A percentile compares a stretch with the other conserved stretches of the same genome.
Evolutionary conservation across 1,139 yeast species (phyloP).

Genomic region (Torulaspora pretoriensis): DNA sequence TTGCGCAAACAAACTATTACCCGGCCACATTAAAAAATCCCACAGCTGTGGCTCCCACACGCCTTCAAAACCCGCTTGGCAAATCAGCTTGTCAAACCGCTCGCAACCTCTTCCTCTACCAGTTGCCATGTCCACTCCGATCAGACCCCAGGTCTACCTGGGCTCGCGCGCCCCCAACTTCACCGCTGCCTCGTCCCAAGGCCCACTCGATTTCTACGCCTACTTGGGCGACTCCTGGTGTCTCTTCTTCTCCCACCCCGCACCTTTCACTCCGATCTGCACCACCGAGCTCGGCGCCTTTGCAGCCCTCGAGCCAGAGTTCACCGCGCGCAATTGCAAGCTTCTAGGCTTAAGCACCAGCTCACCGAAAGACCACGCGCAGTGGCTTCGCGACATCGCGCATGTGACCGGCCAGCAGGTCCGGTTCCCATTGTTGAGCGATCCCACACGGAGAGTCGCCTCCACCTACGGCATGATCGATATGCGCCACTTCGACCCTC

Average conservation of each 20-base stretch:
- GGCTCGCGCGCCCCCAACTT: conserved; percentile 82
- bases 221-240: conserved; percentile 75
- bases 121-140: conserved; percentile 9
- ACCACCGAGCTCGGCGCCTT: conserved; percentile 88
- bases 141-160: conserved; percentile 34
- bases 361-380: conserved; percentile 62
- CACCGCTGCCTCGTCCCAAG: conserved; percentile 66
- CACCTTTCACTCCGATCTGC: conserved; percentile 85
- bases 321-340: conserved; percentile 69
- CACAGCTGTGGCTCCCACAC: conserved; percentile 3
- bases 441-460: conserved; percentile 66
- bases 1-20: no score
- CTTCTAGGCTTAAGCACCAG: conserved; percentile 77
- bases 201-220: conserved; percentile 71
- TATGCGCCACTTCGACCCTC: conserved; percentile 54
- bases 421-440: conserved; percentile 77
- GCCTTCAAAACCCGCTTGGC: background rate
- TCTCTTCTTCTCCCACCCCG: conserved; percentile 80
- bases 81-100: no score
- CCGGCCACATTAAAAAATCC: background rate
- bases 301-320: conserved; percentile 78
- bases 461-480: conserved; percentile 74
- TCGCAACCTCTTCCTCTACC: background rate
- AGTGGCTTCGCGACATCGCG: conserved; percentile 81
- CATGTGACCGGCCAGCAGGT: conserved; percentile 66